These are phyloP conservation scores for Wickerhamiella kurtzmanii DNA, from an alignment of 805 yeast species.

Conservation along the genomic window DNA sequence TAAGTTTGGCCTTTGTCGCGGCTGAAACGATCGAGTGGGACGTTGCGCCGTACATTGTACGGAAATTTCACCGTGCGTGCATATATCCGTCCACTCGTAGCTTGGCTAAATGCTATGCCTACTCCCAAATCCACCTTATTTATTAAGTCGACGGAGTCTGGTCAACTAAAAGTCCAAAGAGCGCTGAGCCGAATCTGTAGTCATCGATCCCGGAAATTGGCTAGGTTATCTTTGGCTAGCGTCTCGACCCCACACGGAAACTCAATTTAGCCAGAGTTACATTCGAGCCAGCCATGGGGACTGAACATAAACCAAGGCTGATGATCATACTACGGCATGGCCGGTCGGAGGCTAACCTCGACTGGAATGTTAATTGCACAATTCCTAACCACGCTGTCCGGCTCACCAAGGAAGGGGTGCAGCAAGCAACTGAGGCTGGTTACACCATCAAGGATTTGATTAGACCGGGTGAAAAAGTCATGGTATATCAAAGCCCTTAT, in stretches of 20 bases:
- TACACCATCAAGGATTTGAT: constrained; percentile 25
- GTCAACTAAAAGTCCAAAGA: too few relatives aligned
- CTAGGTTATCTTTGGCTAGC: too few relatives aligned
- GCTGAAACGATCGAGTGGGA: background rate
- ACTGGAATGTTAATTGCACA: constrained; percentile 63
- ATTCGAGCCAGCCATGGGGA: background rate
- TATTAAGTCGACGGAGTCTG: background rate
- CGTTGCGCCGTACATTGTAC: background rate
- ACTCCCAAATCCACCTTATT: too few relatives aligned
- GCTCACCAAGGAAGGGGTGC: constrained; percentile 56
- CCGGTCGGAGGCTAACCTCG: constrained; percentile 80
- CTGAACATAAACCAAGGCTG: constrained; percentile 29
- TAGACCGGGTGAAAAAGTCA: constrained; percentile 40
- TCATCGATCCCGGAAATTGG: background rate
- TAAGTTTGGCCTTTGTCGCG: background rate
- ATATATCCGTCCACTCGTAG: too few relatives aligned
- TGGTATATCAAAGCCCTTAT: constrained; percentile 81
- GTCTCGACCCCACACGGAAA: background rate
- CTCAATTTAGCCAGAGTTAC: too few relatives aligned
- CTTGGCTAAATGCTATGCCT: too few relatives aligned
- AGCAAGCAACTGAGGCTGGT: constrained; percentile 30
- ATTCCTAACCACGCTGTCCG: constrained; percentile 72
- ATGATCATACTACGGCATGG: constrained; percentile 82
- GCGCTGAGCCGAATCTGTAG: background rate
- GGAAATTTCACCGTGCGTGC: background rate